A percentile compares a stretch with the other conserved stretches of the same genome.
Evolutionary conservation across 176 grass and related monocot genomes (phyloP).

Genomic region (Urochloa ruziziensis): DNA sequence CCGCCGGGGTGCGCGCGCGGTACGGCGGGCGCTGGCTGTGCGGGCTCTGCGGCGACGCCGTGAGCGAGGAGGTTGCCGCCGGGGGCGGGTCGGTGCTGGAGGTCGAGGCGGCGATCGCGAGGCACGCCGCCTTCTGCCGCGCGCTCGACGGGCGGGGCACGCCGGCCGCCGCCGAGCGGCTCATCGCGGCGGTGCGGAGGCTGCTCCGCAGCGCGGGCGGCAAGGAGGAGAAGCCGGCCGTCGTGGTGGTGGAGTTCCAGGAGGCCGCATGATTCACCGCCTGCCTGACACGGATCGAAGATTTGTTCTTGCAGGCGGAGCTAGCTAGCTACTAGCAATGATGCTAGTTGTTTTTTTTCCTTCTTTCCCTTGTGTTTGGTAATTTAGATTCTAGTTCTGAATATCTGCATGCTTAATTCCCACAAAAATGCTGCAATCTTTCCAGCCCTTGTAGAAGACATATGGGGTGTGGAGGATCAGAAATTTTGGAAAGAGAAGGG

Average conservation of each 20-base stretch:
- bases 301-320: slow-evolving; percentile 31
- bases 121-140: slow-evolving; percentile 69
- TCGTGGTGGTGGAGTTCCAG: slow-evolving; percentile 38
- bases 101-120: slow-evolving; percentile 48
- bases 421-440: background rate
- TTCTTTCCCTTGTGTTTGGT: background rate
- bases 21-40: slow-evolving; percentile 70
- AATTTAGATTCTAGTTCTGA: slow-evolving; percentile 18
- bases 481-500: background rate
- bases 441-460: background rate
- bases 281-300: slow-evolving; percentile 33
- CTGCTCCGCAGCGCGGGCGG: slow-evolving; percentile 40
- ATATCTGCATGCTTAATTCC: background rate
- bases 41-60: slow-evolving; percentile 74
- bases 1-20: slow-evolving; percentile 52
- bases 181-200: slow-evolving; percentile 59
- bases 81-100: slow-evolving; percentile 16
- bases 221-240: slow-evolving; percentile 15
- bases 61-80: slow-evolving; percentile 58
- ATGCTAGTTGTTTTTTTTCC: background rate
- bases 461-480: slow-evolving; percentile 1
- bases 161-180: slow-evolving; percentile 40
- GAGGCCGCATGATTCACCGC: slow-evolving; percentile 31
- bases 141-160: slow-evolving; percentile 39
- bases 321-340: slow-evolving; percentile 2